These are phyloP conservation scores for Penicillium ucsense DNA, from an alignment of 495 filamentous ascomycete genomes.

Conservation along the genomic window DNA sequence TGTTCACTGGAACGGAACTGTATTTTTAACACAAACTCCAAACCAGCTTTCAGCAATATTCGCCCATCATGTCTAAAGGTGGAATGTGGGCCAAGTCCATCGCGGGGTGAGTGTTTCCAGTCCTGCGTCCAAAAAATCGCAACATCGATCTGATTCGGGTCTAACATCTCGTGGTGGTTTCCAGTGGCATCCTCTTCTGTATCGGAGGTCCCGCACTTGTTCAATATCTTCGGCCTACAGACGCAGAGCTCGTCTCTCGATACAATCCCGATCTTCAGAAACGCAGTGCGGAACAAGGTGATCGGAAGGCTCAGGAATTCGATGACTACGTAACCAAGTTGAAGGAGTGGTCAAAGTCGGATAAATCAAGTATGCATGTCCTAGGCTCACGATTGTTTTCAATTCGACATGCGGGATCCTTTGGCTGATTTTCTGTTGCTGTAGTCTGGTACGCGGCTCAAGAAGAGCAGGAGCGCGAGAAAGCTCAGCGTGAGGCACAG, in stretches of 20 bases:
- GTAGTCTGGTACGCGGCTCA: slow-evolving; percentile 69
- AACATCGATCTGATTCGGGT: neutral
- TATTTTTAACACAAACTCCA: too few species aligned
- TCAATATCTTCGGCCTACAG: slow-evolving; percentile 70
- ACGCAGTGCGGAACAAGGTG: slow-evolving; percentile 63
- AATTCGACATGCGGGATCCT: neutral
- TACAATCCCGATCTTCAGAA: slow-evolving; percentile 93
- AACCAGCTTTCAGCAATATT: too few species aligned
- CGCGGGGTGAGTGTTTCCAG: slow-evolving; percentile 31
- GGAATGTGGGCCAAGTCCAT: slow-evolving; percentile 48
- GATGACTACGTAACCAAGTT: slow-evolving; percentile 74
- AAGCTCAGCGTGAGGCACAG: slow-evolving; percentile 28
- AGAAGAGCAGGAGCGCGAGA: slow-evolving; percentile 48
- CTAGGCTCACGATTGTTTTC: neutral
- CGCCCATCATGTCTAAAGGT: slow-evolving; percentile 37
- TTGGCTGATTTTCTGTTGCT: slow-evolving; percentile 9
- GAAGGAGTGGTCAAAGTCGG: slow-evolving; percentile 82
- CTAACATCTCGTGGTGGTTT: neutral
- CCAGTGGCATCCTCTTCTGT: slow-evolving; percentile 56
- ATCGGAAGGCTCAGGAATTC: slow-evolving; percentile 69
- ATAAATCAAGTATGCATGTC: slow-evolving; percentile 62
- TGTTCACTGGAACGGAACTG: too few species aligned
- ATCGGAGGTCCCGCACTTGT: slow-evolving; percentile 81
- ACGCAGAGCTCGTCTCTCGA: slow-evolving; percentile 84
- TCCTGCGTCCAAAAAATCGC: neutral